Evolutionary conservation across 352 stramenopile genomes (phyloP), one percentile per base, ranked within the genome.

Genomic region (Pythium brassicae): DNA sequence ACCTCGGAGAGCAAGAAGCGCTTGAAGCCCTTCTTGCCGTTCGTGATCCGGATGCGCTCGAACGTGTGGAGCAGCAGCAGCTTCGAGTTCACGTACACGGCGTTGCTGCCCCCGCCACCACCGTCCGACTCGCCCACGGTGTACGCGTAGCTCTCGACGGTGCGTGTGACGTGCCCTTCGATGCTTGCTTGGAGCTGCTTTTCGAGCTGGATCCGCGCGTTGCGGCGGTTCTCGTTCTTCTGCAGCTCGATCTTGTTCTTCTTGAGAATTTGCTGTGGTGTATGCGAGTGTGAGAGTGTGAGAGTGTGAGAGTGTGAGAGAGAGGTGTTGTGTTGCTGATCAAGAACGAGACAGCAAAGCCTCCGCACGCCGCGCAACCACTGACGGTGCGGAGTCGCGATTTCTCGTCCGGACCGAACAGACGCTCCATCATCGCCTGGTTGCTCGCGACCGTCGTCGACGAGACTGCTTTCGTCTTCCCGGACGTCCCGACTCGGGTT

Each of bases 141-240:
- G 58, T 86, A 79, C 35, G 76, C 57, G 62, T 73, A 77, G 50
- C 86, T 91, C 48, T 89, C 87, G 14, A 95, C 88, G 0, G 82
- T 89, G 23, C 88, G 84, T 2, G 85, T 94, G 59, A 95, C 86
- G 63, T 96, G 85, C 12, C 86, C 81, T 57, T 96, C 88, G 35
- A 95, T 83, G 54, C 86, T 95, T 1, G 76, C 77, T 53, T 95
- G 83, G n/a, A 96, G 71, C 55, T 92, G 83, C 35, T 93, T 91
- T 58, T 96, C 86, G 43, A 94, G 72, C 25, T 88, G 67, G 10
- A 86, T 68, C 8, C 87, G 75, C 26, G 83, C 73, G 50, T 96
- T 92, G 29, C 78, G 74, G 22, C 76, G 72, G 47, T 83, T 79
- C 22, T 92, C 82, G 34, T 73, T 79, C 51, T 92, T 92, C 55